Evolutionary conservation across 1,284 basidiomycete species (phyloP).

Genomic region (Meripilus lineatus): DNA sequence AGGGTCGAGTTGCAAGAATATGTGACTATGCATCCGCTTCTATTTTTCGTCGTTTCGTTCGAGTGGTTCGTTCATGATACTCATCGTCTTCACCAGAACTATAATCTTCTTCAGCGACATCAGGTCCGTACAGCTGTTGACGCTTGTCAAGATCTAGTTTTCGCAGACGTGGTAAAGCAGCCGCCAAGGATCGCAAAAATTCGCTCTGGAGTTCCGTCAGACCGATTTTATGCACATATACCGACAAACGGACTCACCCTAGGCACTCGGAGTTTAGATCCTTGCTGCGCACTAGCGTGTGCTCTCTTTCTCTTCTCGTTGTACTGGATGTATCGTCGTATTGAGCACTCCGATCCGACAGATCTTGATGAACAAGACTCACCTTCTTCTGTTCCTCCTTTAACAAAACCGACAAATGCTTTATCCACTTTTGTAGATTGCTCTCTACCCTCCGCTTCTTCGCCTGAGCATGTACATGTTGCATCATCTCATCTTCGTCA

Average conservation of each 20-base stretch:
- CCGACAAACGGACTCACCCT: slow-evolving; percentile 41
- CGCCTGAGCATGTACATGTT: slow-evolving; percentile 27
- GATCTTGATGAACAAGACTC: slow-evolving; percentile 8
- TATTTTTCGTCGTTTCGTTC: slow-evolving; percentile 29
- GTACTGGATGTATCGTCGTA: slow-evolving; percentile 35
- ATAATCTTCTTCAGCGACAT: slow-evolving; percentile 37
- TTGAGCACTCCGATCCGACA: not conserved
- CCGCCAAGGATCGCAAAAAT: slow-evolving; percentile 55
- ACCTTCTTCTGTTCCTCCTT: slow-evolving; percentile 69
- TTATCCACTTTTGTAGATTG: slow-evolving; percentile 62
- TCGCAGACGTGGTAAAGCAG: slow-evolving; percentile 53
- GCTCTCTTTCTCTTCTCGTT: slow-evolving; percentile 55
- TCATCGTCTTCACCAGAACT: slow-evolving; percentile 46
- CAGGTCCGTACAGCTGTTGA: slow-evolving; percentile 38
- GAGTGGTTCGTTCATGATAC: slow-evolving; percentile 32
- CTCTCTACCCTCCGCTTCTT: slow-evolving; percentile 42
- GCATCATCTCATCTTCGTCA: slow-evolving; percentile 32
- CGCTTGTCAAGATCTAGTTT: slow-evolving; percentile 50
- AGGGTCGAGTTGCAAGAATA: too few relatives aligned
- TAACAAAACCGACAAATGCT: slow-evolving; percentile 49
- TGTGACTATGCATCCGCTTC: too few relatives aligned
- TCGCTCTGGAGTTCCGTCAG: slow-evolving; percentile 42
- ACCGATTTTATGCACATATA: slow-evolving; percentile 3
- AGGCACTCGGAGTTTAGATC: slow-evolving; percentile 42
- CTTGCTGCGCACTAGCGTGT: slow-evolving; percentile 39